Percentiles rank a stretch among this genome's conserved stretches.
phyloP scores from a whole-genome alignment of 2,329 filamentous ascomycete species.

The Gaeumannomyces tritici region DNA sequence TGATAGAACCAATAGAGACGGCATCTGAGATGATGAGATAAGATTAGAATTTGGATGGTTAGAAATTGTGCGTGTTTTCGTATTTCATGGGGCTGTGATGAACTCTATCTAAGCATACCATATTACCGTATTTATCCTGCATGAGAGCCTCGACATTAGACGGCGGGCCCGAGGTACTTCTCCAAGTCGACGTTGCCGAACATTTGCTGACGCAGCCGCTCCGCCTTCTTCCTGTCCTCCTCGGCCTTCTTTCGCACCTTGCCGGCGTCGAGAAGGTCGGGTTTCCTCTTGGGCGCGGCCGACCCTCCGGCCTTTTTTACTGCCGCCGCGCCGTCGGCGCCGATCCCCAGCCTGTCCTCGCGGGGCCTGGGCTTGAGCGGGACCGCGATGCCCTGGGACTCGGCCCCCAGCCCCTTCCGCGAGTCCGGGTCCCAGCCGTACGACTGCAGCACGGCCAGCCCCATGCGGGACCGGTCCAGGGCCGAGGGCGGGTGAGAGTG shows the following conservation, averaged over 20 bases:
- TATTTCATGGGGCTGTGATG: too few species aligned
- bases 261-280: slow-evolving; percentile 56
- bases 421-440: slow-evolving; percentile 70
- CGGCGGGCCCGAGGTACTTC: slow-evolving; percentile 50
- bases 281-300: slow-evolving; percentile 10
- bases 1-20: too few species aligned
- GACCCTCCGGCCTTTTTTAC: slow-evolving; percentile 24
- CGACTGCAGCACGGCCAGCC: slow-evolving; percentile 53
- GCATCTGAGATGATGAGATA: too few species aligned
- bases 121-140: not conserved
- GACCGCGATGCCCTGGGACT: slow-evolving; percentile 62
- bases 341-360: slow-evolving; percentile 65
- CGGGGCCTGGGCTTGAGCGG: slow-evolving; percentile 68
- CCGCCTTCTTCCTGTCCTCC: slow-evolving; percentile 52
- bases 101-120: too few species aligned
- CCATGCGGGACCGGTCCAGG: slow-evolving; percentile 61
- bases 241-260: slow-evolving; percentile 52
- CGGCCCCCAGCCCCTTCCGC: slow-evolving; percentile 59
- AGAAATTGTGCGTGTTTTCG: too few species aligned
- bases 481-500: slow-evolving; percentile 66
- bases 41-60: too few species aligned
- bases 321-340: slow-evolving; percentile 33
- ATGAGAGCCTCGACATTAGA: not conserved
- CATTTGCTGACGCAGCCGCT: slow-evolving; percentile 60
- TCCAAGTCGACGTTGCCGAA: slow-evolving; percentile 69